These are phyloP conservation scores for Metschnikowia cerradonensis DNA, from an alignment of 805 yeast genomes.

Conservation along the genomic window DNA sequence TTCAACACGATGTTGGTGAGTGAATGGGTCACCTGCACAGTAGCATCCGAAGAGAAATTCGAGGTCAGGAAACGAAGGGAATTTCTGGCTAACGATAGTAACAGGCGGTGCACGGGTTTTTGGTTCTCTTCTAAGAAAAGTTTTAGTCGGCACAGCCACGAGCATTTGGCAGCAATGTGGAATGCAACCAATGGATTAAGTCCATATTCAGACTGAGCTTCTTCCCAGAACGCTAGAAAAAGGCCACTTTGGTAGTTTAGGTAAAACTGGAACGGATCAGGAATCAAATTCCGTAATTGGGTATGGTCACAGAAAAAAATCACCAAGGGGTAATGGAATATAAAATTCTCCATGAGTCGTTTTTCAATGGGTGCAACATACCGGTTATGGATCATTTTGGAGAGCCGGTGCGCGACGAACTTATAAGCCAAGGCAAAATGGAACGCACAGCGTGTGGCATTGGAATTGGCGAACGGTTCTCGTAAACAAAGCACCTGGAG, in stretches of 20 bases:
- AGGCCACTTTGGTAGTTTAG: slow-evolving; percentile 5
- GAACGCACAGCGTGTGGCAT: slow-evolving; percentile 16
- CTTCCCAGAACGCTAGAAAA: slow-evolving; percentile 5
- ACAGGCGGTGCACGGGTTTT: slow-evolving; percentile 1
- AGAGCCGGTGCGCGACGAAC: slow-evolving; percentile 3
- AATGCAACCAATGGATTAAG: slow-evolving; percentile 13
- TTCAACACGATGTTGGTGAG: slow-evolving; percentile 12
- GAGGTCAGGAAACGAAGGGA: slow-evolving; percentile 4
- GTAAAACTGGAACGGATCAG: slow-evolving; percentile 13
- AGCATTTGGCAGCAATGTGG: slow-evolving; percentile 16
- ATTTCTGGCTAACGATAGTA: slow-evolving; percentile 8
- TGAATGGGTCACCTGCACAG: slow-evolving; percentile 8
- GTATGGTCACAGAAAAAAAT: slow-evolving; percentile 14
- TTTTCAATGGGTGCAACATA: slow-evolving; percentile 7
- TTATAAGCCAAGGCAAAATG: slow-evolving; percentile 15
- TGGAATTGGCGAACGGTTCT: slow-evolving; percentile 9
- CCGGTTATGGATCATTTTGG: not conserved
- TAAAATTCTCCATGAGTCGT: slow-evolving; percentile 14
- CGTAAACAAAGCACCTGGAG: slow-evolving; percentile 15
- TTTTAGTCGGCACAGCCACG: slow-evolving; percentile 18
- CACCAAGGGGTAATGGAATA: slow-evolving; percentile 16
- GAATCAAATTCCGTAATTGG: slow-evolving; percentile 9
- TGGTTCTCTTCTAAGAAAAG: slow-evolving; percentile 7
- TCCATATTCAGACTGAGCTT: slow-evolving; percentile 6
- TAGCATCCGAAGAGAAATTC: not conserved